Evolutionary conservation across 1,139 yeast species (phyloP).

Genomic region (Zygoascus meyerae): DNA sequence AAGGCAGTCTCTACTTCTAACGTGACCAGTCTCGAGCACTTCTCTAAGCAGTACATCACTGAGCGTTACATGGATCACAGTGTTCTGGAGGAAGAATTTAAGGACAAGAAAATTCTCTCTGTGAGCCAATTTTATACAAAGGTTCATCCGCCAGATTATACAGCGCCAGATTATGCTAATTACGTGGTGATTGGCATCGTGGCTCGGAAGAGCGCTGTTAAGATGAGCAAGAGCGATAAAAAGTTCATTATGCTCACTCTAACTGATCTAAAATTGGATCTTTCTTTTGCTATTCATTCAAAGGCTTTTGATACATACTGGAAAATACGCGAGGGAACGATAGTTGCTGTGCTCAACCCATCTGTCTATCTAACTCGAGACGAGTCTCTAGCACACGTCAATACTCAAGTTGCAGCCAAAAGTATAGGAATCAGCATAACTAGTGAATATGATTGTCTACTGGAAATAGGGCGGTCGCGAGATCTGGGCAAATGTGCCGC

Average conservation of each 20-base stretch:
- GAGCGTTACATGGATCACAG: conserved; percentile 15
- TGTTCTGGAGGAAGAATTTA: conserved; percentile 16
- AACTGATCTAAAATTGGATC: conserved; percentile 58
- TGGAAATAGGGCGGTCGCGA: conserved; percentile 70
- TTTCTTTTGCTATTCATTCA: conserved; percentile 62
- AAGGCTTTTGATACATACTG: conserved; percentile 64
- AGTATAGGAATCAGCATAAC: conserved; percentile 60
- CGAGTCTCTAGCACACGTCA: conserved; percentile 16
- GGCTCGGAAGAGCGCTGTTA: conserved; percentile 50
- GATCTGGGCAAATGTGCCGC: conserved; percentile 67
- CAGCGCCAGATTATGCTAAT: conserved; percentile 64
- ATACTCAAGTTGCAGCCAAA: conserved; percentile 20
- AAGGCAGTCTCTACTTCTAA: not conserved
- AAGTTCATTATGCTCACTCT: conserved; percentile 59
- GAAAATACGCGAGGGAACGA: conserved; percentile 67
- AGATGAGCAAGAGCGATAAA: conserved; percentile 37
- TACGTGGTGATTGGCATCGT: conserved; percentile 73
- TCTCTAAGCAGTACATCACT: conserved; percentile 17
- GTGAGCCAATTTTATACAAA: conserved; percentile 35
- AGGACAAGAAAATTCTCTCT: conserved; percentile 19
- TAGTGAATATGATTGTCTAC: conserved; percentile 45
- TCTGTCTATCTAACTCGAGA: conserved; percentile 40
- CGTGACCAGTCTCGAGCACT: conserved; percentile 13
- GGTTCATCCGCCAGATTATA: conserved; percentile 60
- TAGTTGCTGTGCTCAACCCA: conserved; percentile 74